Base-by-base conservation (phyloP, 305 asterid genomes). In the Petunia hybrid region DNA sequence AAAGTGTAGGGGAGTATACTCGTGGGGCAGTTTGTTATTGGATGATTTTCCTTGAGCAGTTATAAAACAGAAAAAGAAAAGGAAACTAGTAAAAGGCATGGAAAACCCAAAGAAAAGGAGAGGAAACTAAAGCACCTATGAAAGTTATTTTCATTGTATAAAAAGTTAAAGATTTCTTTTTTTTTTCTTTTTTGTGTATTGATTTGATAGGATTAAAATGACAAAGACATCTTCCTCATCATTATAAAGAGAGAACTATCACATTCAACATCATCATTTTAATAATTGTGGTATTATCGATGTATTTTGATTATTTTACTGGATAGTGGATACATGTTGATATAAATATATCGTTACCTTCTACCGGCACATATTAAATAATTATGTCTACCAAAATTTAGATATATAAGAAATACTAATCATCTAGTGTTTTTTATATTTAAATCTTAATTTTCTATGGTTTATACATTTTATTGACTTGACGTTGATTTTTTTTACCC, bases 191-290 rank as follows among this genome's bases (percentile, higher is more conserved):
- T 36, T 0, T 43, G 71, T 69, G n/a, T 38, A 4, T 70, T 31
- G 22, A 70, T 70, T 70, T 46, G 62, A 48, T 35, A 73, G 12
- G 78, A 48, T 35, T 3, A 31, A 71, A 70, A 10, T 71, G 45
- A 48, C 12, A 71, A 2, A 71, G 45, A 48, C 77, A 31, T 71
- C 61, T 48, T 71, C 39, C 77, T 46, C 59, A 71, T 46, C 77
- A 71, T 71, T 48, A 48, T 71, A 46, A 51, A 71, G 35, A 48
- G 77, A 31, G 35, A 71, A 71, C 61, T 71, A 46, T 48, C 42
- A 10, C 22, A 3, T 46, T 71, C 31, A 71, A 10, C 61, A 10
- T 31, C 22, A 69, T 31, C 16, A 38, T 64, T 5, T 9, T 64
- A 22, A 8, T 62, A 22, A 22, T 22, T 22, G 31, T 22, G 31